phyloP scores from a whole-genome alignment of 805 yeast species.

The Limtongozyma cylindracea region DNA sequence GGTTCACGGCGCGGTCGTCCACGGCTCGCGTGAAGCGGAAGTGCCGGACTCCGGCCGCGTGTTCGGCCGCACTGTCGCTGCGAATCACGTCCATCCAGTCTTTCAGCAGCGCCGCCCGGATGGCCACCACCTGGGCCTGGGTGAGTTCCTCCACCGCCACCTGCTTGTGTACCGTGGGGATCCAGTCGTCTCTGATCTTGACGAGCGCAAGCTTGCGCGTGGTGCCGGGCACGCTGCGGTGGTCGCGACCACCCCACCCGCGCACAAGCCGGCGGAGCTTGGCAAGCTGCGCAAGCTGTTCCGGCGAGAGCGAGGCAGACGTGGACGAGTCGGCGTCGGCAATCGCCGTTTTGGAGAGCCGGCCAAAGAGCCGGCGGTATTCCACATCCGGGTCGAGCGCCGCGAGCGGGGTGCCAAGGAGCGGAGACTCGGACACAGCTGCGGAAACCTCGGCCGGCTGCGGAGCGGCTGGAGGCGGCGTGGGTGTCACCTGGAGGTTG shows the following conservation, averaged over 20 bases:
- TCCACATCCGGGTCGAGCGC: constrained; percentile 60
- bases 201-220: constrained; percentile 41
- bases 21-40: constrained; percentile 24
- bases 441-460: constrained; percentile 9
- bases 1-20: constrained; percentile 9
- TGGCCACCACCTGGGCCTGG: constrained; percentile 11
- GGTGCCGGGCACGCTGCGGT: constrained; percentile 50
- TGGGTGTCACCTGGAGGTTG: constrained; percentile 9
- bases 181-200: constrained; percentile 57
- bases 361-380: constrained; percentile 44
- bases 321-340: constrained; percentile 62
- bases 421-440: constrained; percentile 16
- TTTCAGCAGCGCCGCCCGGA: constrained; percentile 4
- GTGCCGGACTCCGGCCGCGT: constrained; percentile 19
- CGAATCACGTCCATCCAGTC: constrained; percentile 6
- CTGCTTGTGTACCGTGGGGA: constrained; percentile 42
- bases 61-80: constrained; percentile 9
- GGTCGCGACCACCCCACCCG: constrained; percentile 74
- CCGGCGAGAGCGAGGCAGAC: constrained; percentile 43
- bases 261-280: constrained; percentile 28
- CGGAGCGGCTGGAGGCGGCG: constrained; percentile 16
- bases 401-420: constrained; percentile 19
- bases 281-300: constrained; percentile 36
- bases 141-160: constrained; percentile 30
- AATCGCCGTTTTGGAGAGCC: constrained; percentile 35